Evolutionary conservation across 306 rosid species (phyloP).

Genomic region (Sicyos baderoa): DNA sequence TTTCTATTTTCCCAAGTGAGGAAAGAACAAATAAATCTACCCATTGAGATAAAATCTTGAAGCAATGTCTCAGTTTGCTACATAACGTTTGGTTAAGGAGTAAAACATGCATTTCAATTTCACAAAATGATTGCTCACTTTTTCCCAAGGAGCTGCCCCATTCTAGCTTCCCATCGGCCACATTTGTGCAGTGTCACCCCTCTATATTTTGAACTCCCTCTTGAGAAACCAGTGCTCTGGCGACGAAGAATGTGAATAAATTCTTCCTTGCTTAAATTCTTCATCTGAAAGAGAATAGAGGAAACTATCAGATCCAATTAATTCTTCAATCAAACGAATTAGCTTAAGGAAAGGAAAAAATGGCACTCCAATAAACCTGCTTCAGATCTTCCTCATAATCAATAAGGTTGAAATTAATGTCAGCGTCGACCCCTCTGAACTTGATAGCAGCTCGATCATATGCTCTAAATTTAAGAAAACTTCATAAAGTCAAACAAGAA

Average conservation of each 20-base stretch:
- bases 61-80: slow-evolving; percentile 30
- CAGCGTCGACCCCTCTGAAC: slow-evolving; percentile 97
- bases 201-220: no score
- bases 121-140: slow-evolving; percentile 66
- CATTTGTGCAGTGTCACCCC: no score
- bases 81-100: slow-evolving; percentile 6
- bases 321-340: neutral
- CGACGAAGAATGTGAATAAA: slow-evolving; percentile 94
- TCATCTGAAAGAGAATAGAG: slow-evolving; percentile 46
- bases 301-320: slow-evolving; percentile 10
- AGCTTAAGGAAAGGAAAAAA: slow-evolving; percentile 12
- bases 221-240: slow-evolving; percentile 93
- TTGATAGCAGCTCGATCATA: slow-evolving; percentile 97
- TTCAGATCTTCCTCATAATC: slow-evolving; percentile 93
- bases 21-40: slow-evolving; percentile 32
- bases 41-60: slow-evolving; percentile 34
- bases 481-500: slow-evolving; percentile 9
- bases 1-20: slow-evolving; percentile 42
- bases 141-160: slow-evolving; percentile 99
- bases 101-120: slow-evolving; percentile 20
- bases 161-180: slow-evolving; percentile 99
- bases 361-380: slow-evolving; percentile 44
- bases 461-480: slow-evolving; percentile 49
- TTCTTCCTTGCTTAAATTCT: slow-evolving; percentile 81
- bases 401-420: slow-evolving; percentile 77